Conservation (phyloP, 495 filamentous ascomycete genomes). For the Neurospora africana region DNA sequence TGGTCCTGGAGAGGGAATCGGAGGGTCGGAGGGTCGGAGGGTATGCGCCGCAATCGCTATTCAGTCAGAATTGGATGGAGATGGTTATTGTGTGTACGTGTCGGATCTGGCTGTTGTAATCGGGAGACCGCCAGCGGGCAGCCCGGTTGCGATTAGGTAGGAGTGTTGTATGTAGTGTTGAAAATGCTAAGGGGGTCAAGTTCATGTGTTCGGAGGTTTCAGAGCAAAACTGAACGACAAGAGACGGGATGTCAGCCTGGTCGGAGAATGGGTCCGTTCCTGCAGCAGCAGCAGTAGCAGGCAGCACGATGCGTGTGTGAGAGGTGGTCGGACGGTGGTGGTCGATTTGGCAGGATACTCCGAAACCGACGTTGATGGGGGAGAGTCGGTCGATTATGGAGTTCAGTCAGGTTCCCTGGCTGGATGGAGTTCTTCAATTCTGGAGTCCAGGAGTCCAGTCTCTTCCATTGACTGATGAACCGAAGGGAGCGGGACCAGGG, state of each 20-base stretch:
- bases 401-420: background rate
- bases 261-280: background rate
- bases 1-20: background rate
- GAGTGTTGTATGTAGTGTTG: background rate
- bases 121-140: background rate
- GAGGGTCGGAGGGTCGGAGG: background rate
- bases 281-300: background rate
- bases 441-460: background rate
- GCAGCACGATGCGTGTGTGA: background rate
- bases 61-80: background rate
- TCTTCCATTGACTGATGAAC: background rate
- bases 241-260: background rate
- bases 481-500: background rate
- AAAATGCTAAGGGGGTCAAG: background rate
- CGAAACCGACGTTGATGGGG: background rate
- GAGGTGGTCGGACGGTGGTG: background rate
- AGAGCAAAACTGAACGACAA: background rate
- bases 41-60: background rate
- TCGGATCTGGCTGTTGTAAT: background rate
- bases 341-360: background rate
- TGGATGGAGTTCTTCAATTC: background rate
- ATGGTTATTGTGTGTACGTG: background rate
- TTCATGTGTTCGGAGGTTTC: background rate
- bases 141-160: background rate
- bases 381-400: background rate